Base-by-base conservation (phyloP, 2,329 filamentous ascomycete species). In the Tolypocladium inflatum region DNA sequence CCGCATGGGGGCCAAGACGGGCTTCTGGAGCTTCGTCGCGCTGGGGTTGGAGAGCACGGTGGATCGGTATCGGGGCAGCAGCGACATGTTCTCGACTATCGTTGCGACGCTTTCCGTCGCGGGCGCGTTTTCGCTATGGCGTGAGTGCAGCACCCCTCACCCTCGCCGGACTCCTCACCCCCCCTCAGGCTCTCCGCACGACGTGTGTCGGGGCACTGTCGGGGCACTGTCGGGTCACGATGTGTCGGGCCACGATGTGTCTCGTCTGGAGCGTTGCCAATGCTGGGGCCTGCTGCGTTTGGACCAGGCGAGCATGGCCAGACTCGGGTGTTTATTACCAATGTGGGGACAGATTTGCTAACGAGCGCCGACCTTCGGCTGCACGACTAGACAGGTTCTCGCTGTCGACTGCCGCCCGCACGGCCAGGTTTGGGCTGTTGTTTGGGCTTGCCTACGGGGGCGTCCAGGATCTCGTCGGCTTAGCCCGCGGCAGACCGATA, bases 31-130 rank as follows among this genome's bases (percentile, higher is more conserved):
- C 2, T 81, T 84, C 21, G 76, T 88, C 55, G 94, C 96, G 67
- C 87, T 96, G 67, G 78, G 85, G 8, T 83, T 94, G 54, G 94
- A 97, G 76, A 89, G 93, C 71, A 86, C 89, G 58, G 86, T 96
- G 55, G 65, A 67, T 54, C 79, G 86, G 7, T 86, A 86, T 63
- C 79, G 85, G 55, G 81, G 82, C 50, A 78, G 79, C 58, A 84
- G 85, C 70, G 93, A 97, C 72, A 86, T 91, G 67, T 69, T 90
- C 65, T 93, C 88, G 63, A 96, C 90, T 1, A 84, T 91, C 7
- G 80, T 92, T 59, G 91, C 94, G 33, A 92, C 90, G 53, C 76
- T 96, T 70, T 88, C 89, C 0, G 87, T 94, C 41, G 90, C 92
- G 0, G 93, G 93, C 2, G 80, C 86, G 10, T 97, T 96, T 78